Conservation (phyloP, 352 stramenopile species). For the Pythium diclinum region DNA sequence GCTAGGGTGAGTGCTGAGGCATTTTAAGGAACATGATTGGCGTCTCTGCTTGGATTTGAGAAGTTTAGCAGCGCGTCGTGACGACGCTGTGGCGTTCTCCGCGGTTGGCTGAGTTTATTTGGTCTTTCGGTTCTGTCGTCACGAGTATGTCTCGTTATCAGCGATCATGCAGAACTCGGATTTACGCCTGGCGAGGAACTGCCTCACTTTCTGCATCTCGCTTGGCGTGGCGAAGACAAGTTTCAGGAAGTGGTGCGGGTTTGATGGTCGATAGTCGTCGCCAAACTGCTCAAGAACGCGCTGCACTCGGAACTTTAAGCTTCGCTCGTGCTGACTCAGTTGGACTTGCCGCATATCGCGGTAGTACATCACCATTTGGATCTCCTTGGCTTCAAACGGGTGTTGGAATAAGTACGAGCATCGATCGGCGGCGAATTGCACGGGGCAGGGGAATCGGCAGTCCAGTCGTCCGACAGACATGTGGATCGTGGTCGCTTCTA, state of each 20-base stretch:
- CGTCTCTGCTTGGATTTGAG: slow-evolving; percentile 8
- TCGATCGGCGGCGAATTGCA: slow-evolving; percentile 42
- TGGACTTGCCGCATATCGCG: slow-evolving; percentile 55
- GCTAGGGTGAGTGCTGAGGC: slow-evolving; percentile 13
- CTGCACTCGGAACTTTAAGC: slow-evolving; percentile 48
- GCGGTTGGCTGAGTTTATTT: not conserved
- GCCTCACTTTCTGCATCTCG: slow-evolving; percentile 42
- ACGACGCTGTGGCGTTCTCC: not conserved
- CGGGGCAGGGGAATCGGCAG: slow-evolving; percentile 62
- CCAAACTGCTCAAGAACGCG: slow-evolving; percentile 55
- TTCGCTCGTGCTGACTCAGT: slow-evolving; percentile 37
- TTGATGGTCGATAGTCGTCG: slow-evolving; percentile 55
- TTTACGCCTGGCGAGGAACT: slow-evolving; percentile 29
- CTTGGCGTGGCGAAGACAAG: slow-evolving; percentile 49
- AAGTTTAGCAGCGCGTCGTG: not conserved
- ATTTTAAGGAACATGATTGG: slow-evolving; percentile 22
- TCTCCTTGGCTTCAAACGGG: slow-evolving; percentile 59
- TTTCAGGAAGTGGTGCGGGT: slow-evolving; percentile 53
- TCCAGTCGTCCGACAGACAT: slow-evolving; percentile 52
- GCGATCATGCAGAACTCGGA: slow-evolving; percentile 3
- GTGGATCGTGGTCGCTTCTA: slow-evolving; percentile 52
- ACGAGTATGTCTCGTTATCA: slow-evolving; percentile 8
- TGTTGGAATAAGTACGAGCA: slow-evolving; percentile 75
- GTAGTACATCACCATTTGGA: slow-evolving; percentile 78
- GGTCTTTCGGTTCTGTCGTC: not conserved